Evolutionary conservation across 2,329 filamentous ascomycete species (phyloP).

Genomic region (Aureobasidium sp.): DNA sequence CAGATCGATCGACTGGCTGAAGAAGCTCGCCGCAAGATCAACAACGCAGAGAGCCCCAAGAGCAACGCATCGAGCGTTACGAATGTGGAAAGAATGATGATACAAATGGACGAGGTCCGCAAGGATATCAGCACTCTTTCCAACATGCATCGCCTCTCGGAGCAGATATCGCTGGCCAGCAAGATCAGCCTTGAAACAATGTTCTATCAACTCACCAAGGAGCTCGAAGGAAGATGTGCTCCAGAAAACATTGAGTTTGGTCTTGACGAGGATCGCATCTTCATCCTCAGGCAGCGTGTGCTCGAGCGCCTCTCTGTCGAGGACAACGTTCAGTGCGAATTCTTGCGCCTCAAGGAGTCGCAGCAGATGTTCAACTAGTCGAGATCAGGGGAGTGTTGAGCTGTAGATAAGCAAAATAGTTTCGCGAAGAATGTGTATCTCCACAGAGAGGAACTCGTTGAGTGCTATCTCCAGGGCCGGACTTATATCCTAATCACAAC

Average conservation of each 20-base stretch:
- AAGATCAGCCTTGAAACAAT: not conserved
- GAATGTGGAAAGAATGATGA: not conserved
- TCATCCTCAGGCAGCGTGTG: not conserved
- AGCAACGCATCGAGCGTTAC: not conserved
- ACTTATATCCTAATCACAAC: no score
- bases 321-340: not conserved
- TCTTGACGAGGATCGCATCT: not conserved
- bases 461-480: no score
- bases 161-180: not conserved
- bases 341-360: not conserved
- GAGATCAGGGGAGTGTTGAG: not conserved
- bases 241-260: not conserved
- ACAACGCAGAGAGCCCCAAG: not conserved
- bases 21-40: not conserved
- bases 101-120: not conserved
- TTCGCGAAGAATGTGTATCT: no score
- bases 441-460: no score
- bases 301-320: conserved; percentile 1
- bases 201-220: conserved; percentile 3
- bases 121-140: not conserved
- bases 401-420: no score
- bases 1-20: not conserved
- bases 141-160: not conserved
- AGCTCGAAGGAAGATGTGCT: not conserved
- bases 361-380: not conserved